phyloP scores from a whole-genome alignment of 1,284 basidiomycete genomes.

The Ganoderma lingzhi region DNA sequence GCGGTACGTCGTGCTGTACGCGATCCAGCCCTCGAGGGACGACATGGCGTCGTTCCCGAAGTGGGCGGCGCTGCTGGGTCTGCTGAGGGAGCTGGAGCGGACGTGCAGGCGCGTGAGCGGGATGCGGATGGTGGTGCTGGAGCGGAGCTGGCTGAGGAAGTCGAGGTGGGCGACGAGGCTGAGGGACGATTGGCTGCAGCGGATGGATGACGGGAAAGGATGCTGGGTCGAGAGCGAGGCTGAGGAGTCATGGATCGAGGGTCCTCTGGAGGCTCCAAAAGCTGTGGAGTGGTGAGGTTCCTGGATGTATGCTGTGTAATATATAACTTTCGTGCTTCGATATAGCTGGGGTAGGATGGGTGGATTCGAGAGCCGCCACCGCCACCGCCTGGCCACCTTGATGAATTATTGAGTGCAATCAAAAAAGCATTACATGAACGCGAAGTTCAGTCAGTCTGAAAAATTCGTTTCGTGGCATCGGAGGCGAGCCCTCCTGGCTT shows the following conservation, averaged over 20 bases:
- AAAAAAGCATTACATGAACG: constrained; percentile 6
- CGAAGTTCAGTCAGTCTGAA: constrained; percentile 48
- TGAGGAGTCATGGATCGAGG: constrained; percentile 17
- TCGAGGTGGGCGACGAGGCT: constrained; percentile 16
- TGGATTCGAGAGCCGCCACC: neutral
- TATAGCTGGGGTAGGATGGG: neutral
- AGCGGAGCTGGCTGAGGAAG: constrained; percentile 18
- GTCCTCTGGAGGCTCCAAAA: constrained; percentile 12
- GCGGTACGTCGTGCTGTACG: constrained; percentile 14
- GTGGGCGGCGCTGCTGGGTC: constrained; percentile 12
- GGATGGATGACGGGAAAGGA: constrained; percentile 16
- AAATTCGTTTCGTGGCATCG: constrained; percentile 60
- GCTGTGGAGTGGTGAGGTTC: constrained; percentile 8
- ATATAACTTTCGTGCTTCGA: neutral
- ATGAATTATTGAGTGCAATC: too few relatives aligned
- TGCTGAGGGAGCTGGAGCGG: constrained; percentile 17
- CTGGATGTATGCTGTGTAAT: neutral
- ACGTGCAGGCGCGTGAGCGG: constrained; percentile 15
- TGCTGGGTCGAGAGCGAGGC: constrained; percentile 19
- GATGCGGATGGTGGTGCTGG: constrained; percentile 17
- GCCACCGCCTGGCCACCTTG: too few relatives aligned
- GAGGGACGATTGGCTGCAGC: constrained; percentile 15
- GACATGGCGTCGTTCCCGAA: constrained; percentile 8
- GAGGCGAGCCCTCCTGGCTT: too few relatives aligned
- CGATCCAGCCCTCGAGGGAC: constrained; percentile 10